These are phyloP conservation scores for Trichosporon faecale DNA, from an alignment of 1,284 basidiomycete species.

Conservation along the genomic window DNA sequence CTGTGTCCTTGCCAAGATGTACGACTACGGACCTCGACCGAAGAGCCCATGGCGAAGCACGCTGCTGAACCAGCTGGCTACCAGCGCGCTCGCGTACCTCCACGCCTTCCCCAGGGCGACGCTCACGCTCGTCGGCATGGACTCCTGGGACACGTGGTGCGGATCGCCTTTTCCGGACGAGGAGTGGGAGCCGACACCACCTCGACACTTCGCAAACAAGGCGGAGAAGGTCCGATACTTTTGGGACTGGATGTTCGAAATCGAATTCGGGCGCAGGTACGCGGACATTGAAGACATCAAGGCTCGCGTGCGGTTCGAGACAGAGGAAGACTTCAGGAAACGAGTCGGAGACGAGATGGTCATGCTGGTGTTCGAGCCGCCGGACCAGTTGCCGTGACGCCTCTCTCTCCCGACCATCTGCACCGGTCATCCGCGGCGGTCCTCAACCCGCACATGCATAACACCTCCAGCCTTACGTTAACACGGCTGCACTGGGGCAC, in stretches of 20 bases:
- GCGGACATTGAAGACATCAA: background rate
- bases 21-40: background rate
- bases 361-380: background rate
- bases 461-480: too few relatives aligned
- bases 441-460: too few relatives aligned
- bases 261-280: background rate
- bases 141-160: background rate
- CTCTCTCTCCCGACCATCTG: too few relatives aligned
- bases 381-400: background rate
- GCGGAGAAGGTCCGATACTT: background rate
- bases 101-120: background rate
- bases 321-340: background rate
- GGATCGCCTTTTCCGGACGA: background rate
- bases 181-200: background rate
- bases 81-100: background rate
- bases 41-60: slow-evolving; percentile 4
- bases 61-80: background rate
- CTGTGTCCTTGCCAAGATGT: background rate
- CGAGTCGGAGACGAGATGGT: background rate
- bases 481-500: too few relatives aligned
- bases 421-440: too few relatives aligned
- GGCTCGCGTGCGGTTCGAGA: background rate
- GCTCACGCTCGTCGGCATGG: background rate
- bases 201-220: background rate
- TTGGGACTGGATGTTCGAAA: slow-evolving; percentile 6